These are phyloP conservation scores for Biscutella laevigata DNA, from an alignment of 441 rosid species.

Conservation along the genomic window DNA sequence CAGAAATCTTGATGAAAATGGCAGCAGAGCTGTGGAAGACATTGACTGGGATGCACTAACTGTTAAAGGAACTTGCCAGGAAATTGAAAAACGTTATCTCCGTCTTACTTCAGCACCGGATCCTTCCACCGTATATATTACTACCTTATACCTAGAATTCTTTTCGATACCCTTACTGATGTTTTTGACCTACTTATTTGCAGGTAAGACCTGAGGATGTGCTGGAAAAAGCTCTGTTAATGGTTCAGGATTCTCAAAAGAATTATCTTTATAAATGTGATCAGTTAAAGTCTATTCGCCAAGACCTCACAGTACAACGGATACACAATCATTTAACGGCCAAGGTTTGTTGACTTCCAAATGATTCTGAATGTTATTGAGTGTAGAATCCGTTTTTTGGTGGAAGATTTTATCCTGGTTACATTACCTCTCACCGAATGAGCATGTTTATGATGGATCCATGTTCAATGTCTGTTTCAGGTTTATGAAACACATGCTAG, in stretches of 20 bases:
- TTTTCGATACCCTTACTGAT: slow-evolving; percentile 1
- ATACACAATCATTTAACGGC: slow-evolving; percentile 80
- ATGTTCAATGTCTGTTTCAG: slow-evolving; percentile 36
- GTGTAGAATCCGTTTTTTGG: slow-evolving; percentile 11
- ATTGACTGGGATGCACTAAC: slow-evolving; percentile 98
- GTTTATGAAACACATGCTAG: slow-evolving; percentile 99
- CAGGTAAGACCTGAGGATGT: slow-evolving; percentile 99
- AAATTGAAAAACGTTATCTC: slow-evolving; percentile 91
- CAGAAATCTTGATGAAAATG: slow-evolving; percentile 68
- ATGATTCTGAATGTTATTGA: slow-evolving; percentile 7
- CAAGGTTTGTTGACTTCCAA: slow-evolving; percentile 40
- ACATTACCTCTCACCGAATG: neutral
- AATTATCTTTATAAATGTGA: slow-evolving; percentile 94
- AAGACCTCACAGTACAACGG: slow-evolving; percentile 93
- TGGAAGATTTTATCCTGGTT: neutral
- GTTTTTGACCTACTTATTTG: slow-evolving; percentile 8
- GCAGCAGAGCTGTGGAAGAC: slow-evolving; percentile 93
- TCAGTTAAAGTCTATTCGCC: slow-evolving; percentile 97
- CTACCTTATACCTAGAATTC: slow-evolving; percentile 10
- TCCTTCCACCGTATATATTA: slow-evolving; percentile 70
- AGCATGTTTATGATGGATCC: slow-evolving; percentile 5
- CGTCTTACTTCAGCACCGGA: slow-evolving; percentile 99
- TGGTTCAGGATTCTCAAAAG: slow-evolving; percentile 83
- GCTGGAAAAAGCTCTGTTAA: slow-evolving; percentile 74
- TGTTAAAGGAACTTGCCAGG: slow-evolving; percentile 94